Conservation (phyloP, 306 rosid genomes). For the Fragaria nilgerrensis region DNA sequence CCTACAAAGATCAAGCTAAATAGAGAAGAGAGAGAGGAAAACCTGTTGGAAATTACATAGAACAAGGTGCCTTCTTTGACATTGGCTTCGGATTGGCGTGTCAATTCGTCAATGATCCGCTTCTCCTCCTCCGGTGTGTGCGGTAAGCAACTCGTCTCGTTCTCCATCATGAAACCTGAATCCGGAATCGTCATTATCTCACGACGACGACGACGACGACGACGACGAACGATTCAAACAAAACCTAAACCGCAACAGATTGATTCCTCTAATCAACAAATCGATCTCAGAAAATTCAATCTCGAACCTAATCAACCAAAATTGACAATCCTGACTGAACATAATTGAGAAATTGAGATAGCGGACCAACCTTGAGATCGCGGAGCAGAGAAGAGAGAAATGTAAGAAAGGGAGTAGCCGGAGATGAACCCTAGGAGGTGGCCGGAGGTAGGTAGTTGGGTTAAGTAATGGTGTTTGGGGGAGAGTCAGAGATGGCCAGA, state of each 20-base stretch:
- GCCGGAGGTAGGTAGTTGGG: constrained; percentile 8
- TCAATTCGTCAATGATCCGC: constrained; percentile 63
- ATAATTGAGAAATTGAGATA: constrained; percentile 17
- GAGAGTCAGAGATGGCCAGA: constrained; percentile 5
- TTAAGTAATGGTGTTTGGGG: background rate
- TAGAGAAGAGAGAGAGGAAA: background rate
- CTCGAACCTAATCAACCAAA: background rate
- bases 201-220: background rate
- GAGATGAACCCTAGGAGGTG: constrained; percentile 28
- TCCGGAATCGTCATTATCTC: constrained; percentile 71
- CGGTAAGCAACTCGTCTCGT: constrained; percentile 62
- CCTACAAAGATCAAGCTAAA: background rate
- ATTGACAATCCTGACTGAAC: background rate
- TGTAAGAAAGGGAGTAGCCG: background rate
- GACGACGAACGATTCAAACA: background rate
- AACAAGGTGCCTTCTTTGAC: constrained; percentile 78
- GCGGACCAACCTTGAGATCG: constrained; percentile 46
- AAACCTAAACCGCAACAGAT: constrained; percentile 3
- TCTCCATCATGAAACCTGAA: constrained; percentile 67
- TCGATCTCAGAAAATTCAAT: constrained; percentile 30
- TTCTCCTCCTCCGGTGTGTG: constrained; percentile 77
- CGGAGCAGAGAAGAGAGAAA: constrained; percentile 12
- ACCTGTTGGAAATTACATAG: constrained; percentile 76
- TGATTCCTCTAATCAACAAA: background rate
- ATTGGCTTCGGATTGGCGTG: constrained; percentile 63